Conservation (phyloP, 768 basidiomycete genomes). For the Suillus discolor region DNA sequence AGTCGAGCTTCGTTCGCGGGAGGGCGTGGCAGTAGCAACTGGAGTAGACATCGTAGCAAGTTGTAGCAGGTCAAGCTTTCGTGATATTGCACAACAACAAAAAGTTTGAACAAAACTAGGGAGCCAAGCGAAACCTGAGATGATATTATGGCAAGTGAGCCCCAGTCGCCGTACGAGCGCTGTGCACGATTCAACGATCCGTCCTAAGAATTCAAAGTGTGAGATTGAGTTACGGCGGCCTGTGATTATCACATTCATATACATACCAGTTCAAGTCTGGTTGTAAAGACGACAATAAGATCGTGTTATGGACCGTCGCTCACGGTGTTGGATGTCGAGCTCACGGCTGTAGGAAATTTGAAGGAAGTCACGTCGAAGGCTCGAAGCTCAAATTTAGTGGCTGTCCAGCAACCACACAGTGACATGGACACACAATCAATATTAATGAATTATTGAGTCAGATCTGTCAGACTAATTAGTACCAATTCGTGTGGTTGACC, state of each 20-base stretch:
- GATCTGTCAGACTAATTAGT: neutral
- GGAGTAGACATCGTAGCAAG: slow-evolving; percentile 2
- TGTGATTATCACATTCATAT: neutral
- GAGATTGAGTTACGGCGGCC: neutral
- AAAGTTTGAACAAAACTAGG: slow-evolving; percentile 1
- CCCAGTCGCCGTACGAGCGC: neutral
- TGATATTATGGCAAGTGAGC: neutral
- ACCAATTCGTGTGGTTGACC: neutral
- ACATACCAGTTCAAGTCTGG: neutral
- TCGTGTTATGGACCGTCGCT: neutral
- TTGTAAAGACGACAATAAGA: no score
- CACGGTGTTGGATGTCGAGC: neutral
- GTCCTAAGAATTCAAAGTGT: neutral
- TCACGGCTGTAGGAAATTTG: slow-evolving; percentile 1
- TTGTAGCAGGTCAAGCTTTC: neutral
- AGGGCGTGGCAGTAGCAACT: slow-evolving; percentile 18
- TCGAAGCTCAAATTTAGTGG: neutral
- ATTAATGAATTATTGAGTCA: neutral
- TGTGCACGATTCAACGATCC: neutral
- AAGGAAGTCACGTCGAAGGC: neutral
- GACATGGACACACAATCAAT: neutral
- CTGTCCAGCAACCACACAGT: neutral
- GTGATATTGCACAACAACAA: slow-evolving; percentile 3
- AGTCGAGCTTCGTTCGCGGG: slow-evolving; percentile 27
- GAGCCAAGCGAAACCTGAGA: neutral